Conservation (phyloP, 192 early-diverging fungal species). For the Funneliformis geosporum region DNA sequence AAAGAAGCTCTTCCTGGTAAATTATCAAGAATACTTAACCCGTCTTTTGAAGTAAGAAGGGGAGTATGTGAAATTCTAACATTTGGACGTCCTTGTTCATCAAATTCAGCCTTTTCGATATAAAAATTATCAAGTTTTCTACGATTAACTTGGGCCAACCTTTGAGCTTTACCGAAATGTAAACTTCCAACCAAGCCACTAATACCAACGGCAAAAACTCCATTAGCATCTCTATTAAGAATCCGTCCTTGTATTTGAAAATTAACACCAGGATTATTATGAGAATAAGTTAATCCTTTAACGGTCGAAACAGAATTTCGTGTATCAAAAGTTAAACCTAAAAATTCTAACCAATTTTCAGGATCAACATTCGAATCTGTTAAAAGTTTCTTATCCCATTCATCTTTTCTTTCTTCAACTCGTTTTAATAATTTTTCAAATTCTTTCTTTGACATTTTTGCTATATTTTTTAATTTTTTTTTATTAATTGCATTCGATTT, state of each 20-base stretch:
- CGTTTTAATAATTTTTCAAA: conserved; percentile 65
- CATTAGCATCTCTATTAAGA: conserved; percentile 45
- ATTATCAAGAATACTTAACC: neutral
- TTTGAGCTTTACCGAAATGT: conserved; percentile 35
- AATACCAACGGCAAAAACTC: conserved; percentile 59
- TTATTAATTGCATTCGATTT: conserved; percentile 29
- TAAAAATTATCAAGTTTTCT: conserved; percentile 57
- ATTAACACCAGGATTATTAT: conserved; percentile 42
- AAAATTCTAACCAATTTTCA: conserved; percentile 44
- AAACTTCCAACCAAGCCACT: conserved; percentile 63
- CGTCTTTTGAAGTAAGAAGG: neutral
- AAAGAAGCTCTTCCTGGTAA: neutral
- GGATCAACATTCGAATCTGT: conserved; percentile 23
- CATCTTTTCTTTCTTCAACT: conserved; percentile 48
- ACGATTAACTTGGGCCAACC: conserved; percentile 28
- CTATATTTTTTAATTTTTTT: conserved; percentile 51
- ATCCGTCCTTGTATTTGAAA: conserved; percentile 66
- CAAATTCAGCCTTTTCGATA: conserved; percentile 59
- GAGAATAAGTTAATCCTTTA: conserved; percentile 33
- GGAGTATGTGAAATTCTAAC: conserved; percentile 38
- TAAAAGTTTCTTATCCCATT: conserved; percentile 35
- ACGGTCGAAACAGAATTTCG: neutral
- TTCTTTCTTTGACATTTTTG: conserved; percentile 56
- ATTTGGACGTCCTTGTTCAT: conserved; percentile 50
- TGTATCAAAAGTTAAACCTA: conserved; percentile 40